Evolutionary conservation across 225 moss, liverwort and hornwort species (phyloP).

Genomic region (Rhytidiadelphus loreus): DNA sequence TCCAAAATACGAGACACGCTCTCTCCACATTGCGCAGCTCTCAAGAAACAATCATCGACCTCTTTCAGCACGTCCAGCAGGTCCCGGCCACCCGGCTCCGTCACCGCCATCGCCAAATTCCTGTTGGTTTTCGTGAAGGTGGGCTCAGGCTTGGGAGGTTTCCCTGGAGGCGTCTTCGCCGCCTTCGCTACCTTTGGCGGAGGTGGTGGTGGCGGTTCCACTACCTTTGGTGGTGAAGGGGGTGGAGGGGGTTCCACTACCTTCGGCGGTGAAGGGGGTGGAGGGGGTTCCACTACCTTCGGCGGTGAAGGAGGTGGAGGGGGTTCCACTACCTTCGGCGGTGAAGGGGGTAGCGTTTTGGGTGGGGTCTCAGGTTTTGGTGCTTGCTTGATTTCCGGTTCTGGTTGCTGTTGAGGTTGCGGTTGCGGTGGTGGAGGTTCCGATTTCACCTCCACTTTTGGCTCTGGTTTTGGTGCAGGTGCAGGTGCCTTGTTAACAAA

Average conservation of each 20-base stretch:
- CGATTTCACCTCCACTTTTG: background rate
- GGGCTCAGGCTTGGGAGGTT: slow-evolving; percentile 16
- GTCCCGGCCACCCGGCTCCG: slow-evolving; percentile 40
- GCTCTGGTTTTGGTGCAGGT: background rate
- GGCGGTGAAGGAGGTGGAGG: background rate
- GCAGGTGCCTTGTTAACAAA: background rate
- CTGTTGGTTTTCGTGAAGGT: slow-evolving; percentile 11
- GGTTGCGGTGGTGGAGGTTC: background rate
- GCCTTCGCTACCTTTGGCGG: slow-evolving; percentile 6
- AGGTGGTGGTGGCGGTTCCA: background rate
- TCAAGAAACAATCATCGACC: slow-evolving; percentile 57
- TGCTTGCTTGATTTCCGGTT: background rate
- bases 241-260: background rate
- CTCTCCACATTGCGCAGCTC: slow-evolving; percentile 48
- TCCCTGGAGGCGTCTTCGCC: slow-evolving; percentile 3
- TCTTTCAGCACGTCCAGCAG: slow-evolving; percentile 54
- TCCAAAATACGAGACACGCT: slow-evolving; percentile 52
- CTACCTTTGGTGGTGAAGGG: background rate
- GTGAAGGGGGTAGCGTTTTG: background rate
- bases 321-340: background rate
- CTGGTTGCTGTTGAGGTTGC: background rate
- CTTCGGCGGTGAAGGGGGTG: background rate
- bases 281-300: background rate
- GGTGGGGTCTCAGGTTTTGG: background rate
- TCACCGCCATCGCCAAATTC: slow-evolving; percentile 18